Evolutionary conservation across 202 grass and related monocot species (phyloP).

Genomic region (Hordeum pubiflorum): DNA sequence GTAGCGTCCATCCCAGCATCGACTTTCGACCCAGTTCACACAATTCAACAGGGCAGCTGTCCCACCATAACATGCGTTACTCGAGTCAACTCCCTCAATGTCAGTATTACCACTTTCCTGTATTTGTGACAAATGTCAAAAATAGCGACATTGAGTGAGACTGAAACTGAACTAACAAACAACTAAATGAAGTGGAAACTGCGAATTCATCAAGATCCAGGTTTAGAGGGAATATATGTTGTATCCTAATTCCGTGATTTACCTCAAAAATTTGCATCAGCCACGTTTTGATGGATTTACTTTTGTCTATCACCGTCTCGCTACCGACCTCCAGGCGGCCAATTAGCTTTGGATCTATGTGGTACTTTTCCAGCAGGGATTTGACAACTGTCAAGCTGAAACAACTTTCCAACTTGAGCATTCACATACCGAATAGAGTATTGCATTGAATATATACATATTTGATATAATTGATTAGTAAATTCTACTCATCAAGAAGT

Average conservation of each 20-base stretch:
- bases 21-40: constrained; percentile 83
- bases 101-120: constrained; percentile 74
- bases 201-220: background rate
- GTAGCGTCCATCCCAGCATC: constrained; percentile 72
- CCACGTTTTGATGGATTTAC: constrained; percentile 95
- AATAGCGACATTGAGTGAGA: background rate
- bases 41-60: constrained; percentile 81
- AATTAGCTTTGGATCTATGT: constrained; percentile 60
- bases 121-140: constrained; percentile 10
- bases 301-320: constrained; percentile 91
- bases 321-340: constrained; percentile 75
- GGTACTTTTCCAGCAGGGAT: constrained; percentile 63
- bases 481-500: background rate
- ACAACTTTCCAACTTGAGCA: constrained; percentile 18
- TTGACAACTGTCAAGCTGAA: constrained; percentile 74
- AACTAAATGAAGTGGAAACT: constrained; percentile 2
- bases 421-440: background rate
- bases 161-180: background rate
- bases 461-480: background rate
- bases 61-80: constrained; percentile 77
- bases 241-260: background rate
- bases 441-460: background rate
- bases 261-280: constrained; percentile 81
- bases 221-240: background rate
- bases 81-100: constrained; percentile 81